Evolutionary conservation across 2,329 filamentous ascomycete genomes (phyloP).

Genomic region (Fusarium heterosporum): DNA sequence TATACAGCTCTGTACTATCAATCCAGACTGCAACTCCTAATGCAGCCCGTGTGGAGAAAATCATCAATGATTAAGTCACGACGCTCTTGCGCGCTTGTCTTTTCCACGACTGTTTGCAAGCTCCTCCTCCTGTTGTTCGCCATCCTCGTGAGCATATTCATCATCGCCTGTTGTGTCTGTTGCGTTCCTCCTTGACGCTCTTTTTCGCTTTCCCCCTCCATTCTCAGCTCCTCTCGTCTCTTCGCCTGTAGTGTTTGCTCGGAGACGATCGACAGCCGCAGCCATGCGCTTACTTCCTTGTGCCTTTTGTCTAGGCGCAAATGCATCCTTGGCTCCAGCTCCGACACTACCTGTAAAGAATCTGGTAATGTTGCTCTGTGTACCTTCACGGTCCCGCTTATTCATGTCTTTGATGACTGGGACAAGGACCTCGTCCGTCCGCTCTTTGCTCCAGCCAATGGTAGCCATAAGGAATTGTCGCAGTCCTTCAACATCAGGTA

Average conservation of each 20-base stretch:
- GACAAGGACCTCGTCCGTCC: conserved; percentile 94
- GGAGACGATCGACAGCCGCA: conserved; percentile 76
- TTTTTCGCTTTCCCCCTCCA: conserved; percentile 44
- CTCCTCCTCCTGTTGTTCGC: conserved; percentile 20
- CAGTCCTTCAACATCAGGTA: conserved; percentile 89
- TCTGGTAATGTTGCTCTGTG: conserved; percentile 94
- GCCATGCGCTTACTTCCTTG: conserved; percentile 80
- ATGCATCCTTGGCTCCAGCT: conserved; percentile 72
- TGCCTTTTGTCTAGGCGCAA: conserved; percentile 74
- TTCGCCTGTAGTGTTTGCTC: conserved; percentile 51
- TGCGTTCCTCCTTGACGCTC: conserved; percentile 32
- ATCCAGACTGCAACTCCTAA: not conserved
- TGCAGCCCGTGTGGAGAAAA: not conserved
- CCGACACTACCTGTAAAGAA: conserved; percentile 85
- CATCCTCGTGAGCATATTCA: conserved; percentile 31
- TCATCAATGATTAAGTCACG: conserved; percentile 10
- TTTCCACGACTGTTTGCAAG: conserved; percentile 16
- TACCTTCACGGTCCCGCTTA: conserved; percentile 85
- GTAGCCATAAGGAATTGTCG: conserved; percentile 88
- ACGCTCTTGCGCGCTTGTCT: conserved; percentile 39
- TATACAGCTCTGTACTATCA: not conserved
- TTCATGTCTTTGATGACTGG: conserved; percentile 98
- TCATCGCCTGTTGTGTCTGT: conserved; percentile 33
- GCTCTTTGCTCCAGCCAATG: conserved; percentile 91
- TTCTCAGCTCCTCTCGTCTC: conserved; percentile 11